A percentile compares a stretch with the other conserved stretches of the same genome.
These are phyloP conservation scores for Dorcoceras hygrometricum DNA, from an alignment of 257 asterid species.

Conservation along the genomic window DNA sequence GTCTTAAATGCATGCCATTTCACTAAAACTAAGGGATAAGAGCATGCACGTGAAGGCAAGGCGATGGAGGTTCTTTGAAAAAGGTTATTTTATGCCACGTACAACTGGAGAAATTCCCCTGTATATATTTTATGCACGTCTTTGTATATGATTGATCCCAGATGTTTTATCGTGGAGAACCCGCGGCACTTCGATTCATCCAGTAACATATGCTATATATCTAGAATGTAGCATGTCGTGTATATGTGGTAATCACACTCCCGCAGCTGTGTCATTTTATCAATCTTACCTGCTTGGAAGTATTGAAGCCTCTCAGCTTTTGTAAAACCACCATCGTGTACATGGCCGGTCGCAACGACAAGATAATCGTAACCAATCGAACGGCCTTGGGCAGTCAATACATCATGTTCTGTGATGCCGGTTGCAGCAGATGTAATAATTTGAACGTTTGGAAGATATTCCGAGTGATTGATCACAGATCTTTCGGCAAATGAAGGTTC, in stretches of 20 bases:
- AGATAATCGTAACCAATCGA: constrained; percentile 63
- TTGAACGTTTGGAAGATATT: constrained; percentile 62
- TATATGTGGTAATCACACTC: background rate
- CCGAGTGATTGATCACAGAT: constrained; percentile 62
- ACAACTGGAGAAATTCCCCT: too few species aligned
- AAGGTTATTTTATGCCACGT: too few species aligned
- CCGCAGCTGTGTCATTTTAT: background rate
- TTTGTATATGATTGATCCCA: too few species aligned
- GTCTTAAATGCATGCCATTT: too few species aligned
- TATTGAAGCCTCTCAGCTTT: constrained; percentile 48
- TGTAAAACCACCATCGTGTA: constrained; percentile 32
- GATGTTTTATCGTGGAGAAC: too few species aligned
- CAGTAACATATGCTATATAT: too few species aligned
- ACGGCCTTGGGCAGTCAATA: constrained; percentile 58
- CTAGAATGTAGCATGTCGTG: too few species aligned
- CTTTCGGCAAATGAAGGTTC: constrained; percentile 82
- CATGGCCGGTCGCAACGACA: constrained; percentile 85
- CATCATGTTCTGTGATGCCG: constrained; percentile 52
- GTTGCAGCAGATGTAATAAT: constrained; percentile 57
- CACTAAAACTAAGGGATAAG: too few species aligned
- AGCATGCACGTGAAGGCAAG: too few species aligned
- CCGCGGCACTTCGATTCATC: too few species aligned
- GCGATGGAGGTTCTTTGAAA: too few species aligned
- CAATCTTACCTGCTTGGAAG: constrained; percentile 58
- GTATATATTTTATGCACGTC: too few species aligned